Evolutionary conservation across 225 moss, liverwort and hornwort species (phyloP), one percentile per base, ranked within the genome.

Genomic region (Polytrichum formosum): DNA sequence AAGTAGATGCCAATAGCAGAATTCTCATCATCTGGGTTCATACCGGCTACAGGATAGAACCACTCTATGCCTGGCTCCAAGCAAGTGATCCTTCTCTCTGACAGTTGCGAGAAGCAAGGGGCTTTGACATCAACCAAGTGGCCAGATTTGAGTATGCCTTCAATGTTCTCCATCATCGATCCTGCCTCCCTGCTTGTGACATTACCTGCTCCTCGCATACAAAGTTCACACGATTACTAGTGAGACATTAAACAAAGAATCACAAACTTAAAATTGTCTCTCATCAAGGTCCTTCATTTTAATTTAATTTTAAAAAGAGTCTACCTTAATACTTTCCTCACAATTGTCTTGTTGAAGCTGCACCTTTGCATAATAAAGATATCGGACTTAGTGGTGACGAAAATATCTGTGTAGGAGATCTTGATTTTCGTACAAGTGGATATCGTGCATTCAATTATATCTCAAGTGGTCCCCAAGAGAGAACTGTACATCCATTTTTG

Each of bases 21-120:
- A 26, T 96, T 97, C 54, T 93, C 96, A 65, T 97, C 92, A 63
- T 93, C 83, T 26, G 85, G 81, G 63, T 97, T 97, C 21, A 93
- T 80, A 35, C 96, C 92, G 18, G 79, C 68, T 25, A 86, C 83
- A 28, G 91, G 78, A 69, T 83, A 92, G 20, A 74, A 63, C 80
- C 82, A 94, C 64, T 92, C 88, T 25, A 85, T 84, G 61, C 88
- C 89, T 27, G 90, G 81, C 74, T 90, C 86, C 87, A 97, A 80
- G 68, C 81, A 78, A 72, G 94, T 85, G 64, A 97, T 82, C 75
- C 93, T 89, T 53, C 87, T 84, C 83, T 97, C 93, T 55, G 86
- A 80, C 58, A 88, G 80, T 72, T 92, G 92, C 22, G 93, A 86
- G 37, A 83, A 78, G 30, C 84, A 90, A 7, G 90, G 90, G 62